A percentile compares a stretch with the other conserved stretches of the same genome.
Evolutionary conservation across 2,329 filamentous ascomycete genomes (phyloP).

Genomic region (Ascosphaera apis): DNA sequence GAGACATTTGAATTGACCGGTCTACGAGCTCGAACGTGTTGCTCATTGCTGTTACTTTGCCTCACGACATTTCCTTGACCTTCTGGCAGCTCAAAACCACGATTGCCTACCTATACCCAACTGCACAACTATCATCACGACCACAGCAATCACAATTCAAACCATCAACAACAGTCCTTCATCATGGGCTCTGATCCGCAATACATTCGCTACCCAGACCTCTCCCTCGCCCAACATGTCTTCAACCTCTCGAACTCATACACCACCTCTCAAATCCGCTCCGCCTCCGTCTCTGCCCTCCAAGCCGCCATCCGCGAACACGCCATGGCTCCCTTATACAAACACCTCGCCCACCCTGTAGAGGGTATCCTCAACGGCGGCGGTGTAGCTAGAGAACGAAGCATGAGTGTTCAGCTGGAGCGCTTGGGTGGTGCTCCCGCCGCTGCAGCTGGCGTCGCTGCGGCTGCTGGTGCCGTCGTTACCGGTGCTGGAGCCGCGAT

Average conservation of each 20-base stretch:
- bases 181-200: constrained; percentile 41
- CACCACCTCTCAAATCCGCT: constrained; percentile 27
- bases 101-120: background rate
- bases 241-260: constrained; percentile 42
- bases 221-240: constrained; percentile 41
- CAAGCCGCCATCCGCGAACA: constrained; percentile 40
- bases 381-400: constrained; percentile 26
- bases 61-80: too few relatives aligned
- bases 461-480: background rate
- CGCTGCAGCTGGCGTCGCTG: background rate
- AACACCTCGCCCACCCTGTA: constrained; percentile 39
- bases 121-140: background rate
- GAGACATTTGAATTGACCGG: background rate
- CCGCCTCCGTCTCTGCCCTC: constrained; percentile 34
- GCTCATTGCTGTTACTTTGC: too few relatives aligned
- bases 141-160: background rate
- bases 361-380: constrained; percentile 55
- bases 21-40: too few relatives aligned
- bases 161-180: constrained; percentile 6
- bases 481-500: background rate
- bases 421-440: background rate
- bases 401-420: constrained; percentile 21
- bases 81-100: background rate
- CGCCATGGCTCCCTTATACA: constrained; percentile 45
- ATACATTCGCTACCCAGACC: constrained; percentile 40